A percentile compares a stretch with the other conserved stretches of the same genome.
Evolutionary conservation across 768 basidiomycete species (phyloP).

Genomic region (Lactarius indigo): DNA sequence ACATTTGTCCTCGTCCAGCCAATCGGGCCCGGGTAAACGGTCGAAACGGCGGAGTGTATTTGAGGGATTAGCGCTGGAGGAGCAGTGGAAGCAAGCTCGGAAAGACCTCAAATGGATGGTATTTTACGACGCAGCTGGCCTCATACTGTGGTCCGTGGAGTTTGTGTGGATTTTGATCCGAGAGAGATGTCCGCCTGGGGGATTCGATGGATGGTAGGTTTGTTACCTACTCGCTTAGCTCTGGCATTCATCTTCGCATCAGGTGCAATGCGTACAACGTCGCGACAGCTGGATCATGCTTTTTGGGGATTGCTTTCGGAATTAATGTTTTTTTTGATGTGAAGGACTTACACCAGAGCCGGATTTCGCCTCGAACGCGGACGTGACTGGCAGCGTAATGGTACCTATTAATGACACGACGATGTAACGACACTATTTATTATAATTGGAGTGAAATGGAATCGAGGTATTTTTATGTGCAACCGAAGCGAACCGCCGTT

Average conservation of each 20-base stretch:
- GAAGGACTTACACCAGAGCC: slow-evolving; percentile 60
- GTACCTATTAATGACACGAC: not conserved
- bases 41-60: slow-evolving; percentile 48
- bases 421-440: not conserved
- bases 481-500: not conserved
- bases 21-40: slow-evolving; percentile 34
- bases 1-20: slow-evolving; percentile 33
- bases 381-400: slow-evolving; percentile 29
- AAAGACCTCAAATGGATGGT: slow-evolving; percentile 50
- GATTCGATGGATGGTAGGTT: slow-evolving; percentile 60
- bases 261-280: slow-evolving; percentile 75
- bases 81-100: slow-evolving; percentile 56
- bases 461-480: not conserved
- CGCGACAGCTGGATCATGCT: slow-evolving; percentile 57
- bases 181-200: slow-evolving; percentile 59
- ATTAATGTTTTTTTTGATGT: slow-evolving; percentile 61
- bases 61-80: slow-evolving; percentile 60
- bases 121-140: slow-evolving; percentile 44
- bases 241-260: slow-evolving; percentile 1
- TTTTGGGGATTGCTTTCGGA: slow-evolving; percentile 53
- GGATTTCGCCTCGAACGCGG: slow-evolving; percentile 59
- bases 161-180: slow-evolving; percentile 62
- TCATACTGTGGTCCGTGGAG: slow-evolving; percentile 53
- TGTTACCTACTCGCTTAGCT: not conserved
- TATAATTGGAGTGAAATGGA: not conserved